Base-by-base conservation (phyloP, 2,329 filamentous ascomycete species). In the Calonectria crousiana region DNA sequence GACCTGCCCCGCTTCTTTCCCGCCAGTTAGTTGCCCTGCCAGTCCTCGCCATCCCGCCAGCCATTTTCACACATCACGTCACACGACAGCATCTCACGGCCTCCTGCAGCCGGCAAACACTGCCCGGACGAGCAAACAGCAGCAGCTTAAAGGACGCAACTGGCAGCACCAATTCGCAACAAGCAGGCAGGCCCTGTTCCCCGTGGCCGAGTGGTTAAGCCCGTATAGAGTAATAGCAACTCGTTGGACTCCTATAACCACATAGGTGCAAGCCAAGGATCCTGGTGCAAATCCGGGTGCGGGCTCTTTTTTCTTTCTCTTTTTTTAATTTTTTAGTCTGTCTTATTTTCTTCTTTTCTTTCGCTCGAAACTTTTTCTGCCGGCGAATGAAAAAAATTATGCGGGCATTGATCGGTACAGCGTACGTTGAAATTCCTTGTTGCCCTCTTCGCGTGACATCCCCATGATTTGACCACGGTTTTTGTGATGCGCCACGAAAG, bases 191-290 rank as follows among this genome's bases (percentile, higher is more conserved):
- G 26, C 53, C n/a, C 26, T 11, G 28, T 53, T 20, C 36, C 64
- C 62, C 28, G n/a, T 81, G 78, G 78, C 72, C 77, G 70, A 80
- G 64, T 72, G 79, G 78, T 81, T 72, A 79, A 73, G 73, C 81
- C 82, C 82, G 82, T 81, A 83, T 82, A 82, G 80, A 82, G 81
- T 82, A 82, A 82, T 82, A 83, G 82, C 69, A 83, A 82, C 81
- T 83, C 81, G 81, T 83, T 83, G 80, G 82, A 80, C 82, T 84
- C 82, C 81, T 84, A 82, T 79, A 75, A 64, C 74, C 71, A 74
- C 75, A 74, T 82, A 81, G 78, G 78, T 68, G 78, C 74, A 49
- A 84, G 82, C 81, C 82, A 83, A 83, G 81, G 81, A 83, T 83
- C 82, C 77, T 75, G 82, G 82, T 84, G 81, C 82, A 84, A 83